Conservation (phyloP, 164 flowering plant genomes). For the Vitis rotundifolia region DNA sequence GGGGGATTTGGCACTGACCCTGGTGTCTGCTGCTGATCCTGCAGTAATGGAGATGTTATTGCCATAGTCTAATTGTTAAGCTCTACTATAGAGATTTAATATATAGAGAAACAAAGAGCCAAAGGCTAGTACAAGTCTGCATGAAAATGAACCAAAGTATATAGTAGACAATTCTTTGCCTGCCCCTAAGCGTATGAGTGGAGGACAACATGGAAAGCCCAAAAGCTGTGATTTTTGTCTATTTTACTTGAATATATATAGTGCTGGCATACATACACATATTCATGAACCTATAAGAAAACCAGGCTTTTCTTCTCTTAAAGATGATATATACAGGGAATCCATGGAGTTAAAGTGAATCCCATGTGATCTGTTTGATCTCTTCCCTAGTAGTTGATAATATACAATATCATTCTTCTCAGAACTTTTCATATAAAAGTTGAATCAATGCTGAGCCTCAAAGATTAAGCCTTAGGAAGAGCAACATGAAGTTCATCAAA, state of each 20-base stretch:
- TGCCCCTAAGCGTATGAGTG: constrained; percentile 7
- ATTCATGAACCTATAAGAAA: not conserved
- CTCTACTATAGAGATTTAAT: no score
- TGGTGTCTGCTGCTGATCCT: constrained; percentile 33
- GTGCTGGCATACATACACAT: not conserved
- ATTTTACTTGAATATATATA: not conserved
- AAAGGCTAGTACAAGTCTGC: not conserved
- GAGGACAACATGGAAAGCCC: constrained; percentile 21
- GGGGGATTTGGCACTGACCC: constrained; percentile 19
- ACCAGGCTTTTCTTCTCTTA: not conserved
- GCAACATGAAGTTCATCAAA: no score
- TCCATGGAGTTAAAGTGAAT: not conserved
- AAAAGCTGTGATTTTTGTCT: constrained; percentile 1
- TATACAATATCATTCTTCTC: not conserved
- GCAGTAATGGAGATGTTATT: constrained; percentile 20
- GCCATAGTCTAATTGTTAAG: not conserved
- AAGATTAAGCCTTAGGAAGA: no score
- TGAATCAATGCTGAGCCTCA: no score
- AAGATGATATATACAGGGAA: not conserved
- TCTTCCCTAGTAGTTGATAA: not conserved
- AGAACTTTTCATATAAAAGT: no score
- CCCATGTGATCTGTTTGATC: not conserved
- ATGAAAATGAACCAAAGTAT: not conserved
- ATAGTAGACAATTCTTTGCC: not conserved
- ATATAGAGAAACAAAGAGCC: not conserved